Evolutionary conservation across 768 basidiomycete species (phyloP), one percentile per base, ranked within the genome.

Genomic region (Agaricus blazei): DNA sequence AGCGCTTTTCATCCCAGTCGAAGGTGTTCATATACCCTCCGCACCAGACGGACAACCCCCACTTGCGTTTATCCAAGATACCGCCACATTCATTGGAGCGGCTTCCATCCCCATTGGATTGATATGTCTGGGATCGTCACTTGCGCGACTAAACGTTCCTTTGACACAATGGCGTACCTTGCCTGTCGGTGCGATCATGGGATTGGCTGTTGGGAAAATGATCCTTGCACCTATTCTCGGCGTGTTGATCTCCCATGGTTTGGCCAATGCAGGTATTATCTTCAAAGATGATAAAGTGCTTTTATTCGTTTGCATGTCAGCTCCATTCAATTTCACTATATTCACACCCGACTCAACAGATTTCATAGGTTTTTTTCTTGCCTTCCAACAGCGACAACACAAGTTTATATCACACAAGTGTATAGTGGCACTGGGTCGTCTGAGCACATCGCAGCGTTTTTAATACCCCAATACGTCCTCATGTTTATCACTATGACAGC

Each of bases 31-130:
- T 36, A 82, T 79, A 52, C 75, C 76, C 3, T 44, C 70, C 24
- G 82, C 83, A 0, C 87, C 87, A 0, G 87, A 88, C 59, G 85
- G 85, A 0, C 73, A 79, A 57, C 85, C 87, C 1, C 86, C 86
- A 0, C 78, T 88, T 15, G 76, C 81, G 0, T 77, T 88, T 58
- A 43, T 88, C 37, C 61, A 84, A 53, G 81, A 85, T 53, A 78
- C 81, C 0, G 68, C 79, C 0, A 66, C 70, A 1, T 88, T 88
- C 60, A 72, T 87, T 37, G 85, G 87, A 0, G 77, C 66, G 1
- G 85, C 84, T 1, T 79, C 81, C 3, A 80, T 89, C 0, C 87
- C 87, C 0, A 60, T 87, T 1, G 84, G 84, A 1, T 65, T 88
- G 9, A 74, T 84, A 9, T 81, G 78, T 4, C 72, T 88, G 3